Percentiles rank a stretch among this genome's conserved stretches.
phyloP scores from a whole-genome alignment of 768 basidiomycete species.

The Dentipellis sp. region DNA sequence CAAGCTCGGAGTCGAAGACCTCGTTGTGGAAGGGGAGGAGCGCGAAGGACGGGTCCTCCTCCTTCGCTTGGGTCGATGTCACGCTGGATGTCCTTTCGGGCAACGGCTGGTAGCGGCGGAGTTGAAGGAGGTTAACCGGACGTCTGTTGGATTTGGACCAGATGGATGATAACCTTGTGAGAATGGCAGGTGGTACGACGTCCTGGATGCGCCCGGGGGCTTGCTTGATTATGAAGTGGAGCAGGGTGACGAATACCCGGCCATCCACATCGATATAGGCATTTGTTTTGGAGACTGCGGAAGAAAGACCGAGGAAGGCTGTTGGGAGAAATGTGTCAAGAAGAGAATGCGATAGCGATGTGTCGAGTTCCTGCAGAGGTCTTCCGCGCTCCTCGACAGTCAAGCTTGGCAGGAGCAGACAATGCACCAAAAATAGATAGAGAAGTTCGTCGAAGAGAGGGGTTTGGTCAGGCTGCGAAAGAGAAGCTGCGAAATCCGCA shows the following conservation, averaged over 20 bases:
- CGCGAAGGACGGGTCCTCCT: background rate
- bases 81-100: constrained; percentile 12
- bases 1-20: constrained; percentile 33
- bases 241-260: constrained; percentile 36
- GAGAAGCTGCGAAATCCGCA: background rate
- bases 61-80: no score
- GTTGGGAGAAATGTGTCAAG: constrained; percentile 30
- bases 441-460: background rate
- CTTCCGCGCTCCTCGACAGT: constrained; percentile 14
- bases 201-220: no score
- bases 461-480: background rate
- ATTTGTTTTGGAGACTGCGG: constrained; percentile 12
- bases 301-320: constrained; percentile 24
- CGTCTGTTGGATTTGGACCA: constrained; percentile 5
- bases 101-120: constrained; percentile 13
- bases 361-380: constrained; percentile 17
- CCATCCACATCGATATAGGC: constrained; percentile 42
- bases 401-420: constrained; percentile 9
- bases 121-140: constrained; percentile 19
- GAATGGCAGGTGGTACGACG: no score
- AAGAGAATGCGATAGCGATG: constrained; percentile 24
- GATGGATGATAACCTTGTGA: constrained; percentile 3
- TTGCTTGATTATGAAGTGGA: constrained; percentile 25
- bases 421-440: constrained; percentile 9
- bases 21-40: constrained; percentile 30